Evolutionary conservation across 768 basidiomycete genomes (phyloP).

Genomic region (Rhodotorula toruloides): DNA sequence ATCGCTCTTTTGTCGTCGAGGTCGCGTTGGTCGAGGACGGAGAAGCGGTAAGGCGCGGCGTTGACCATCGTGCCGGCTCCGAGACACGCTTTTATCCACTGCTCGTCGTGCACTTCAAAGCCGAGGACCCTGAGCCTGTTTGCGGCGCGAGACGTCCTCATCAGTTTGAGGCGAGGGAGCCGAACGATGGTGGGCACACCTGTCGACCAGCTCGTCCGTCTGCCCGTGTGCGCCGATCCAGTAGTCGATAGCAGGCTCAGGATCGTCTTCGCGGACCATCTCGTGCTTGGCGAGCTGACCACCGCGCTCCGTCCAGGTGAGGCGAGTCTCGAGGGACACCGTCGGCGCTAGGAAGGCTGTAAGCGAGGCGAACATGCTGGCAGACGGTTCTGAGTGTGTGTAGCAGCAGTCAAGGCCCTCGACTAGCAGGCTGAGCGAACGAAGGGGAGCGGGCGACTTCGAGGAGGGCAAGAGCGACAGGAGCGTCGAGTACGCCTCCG

Average conservation of each 20-base stretch:
- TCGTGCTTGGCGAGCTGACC: background rate
- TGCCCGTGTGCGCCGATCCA: background rate
- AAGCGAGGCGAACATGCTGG: background rate
- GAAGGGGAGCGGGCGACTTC: too few relatives aligned
- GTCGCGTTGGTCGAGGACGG: background rate
- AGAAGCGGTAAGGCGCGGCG: background rate
- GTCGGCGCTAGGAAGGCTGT: constrained; percentile 11
- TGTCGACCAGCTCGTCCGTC: background rate
- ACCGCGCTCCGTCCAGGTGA: background rate
- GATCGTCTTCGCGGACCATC: background rate
- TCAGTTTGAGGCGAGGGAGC: background rate
- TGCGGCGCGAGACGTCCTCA: background rate
- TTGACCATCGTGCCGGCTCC: background rate
- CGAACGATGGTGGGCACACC: background rate
- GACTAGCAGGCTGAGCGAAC: too few relatives aligned
- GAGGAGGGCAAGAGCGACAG: too few relatives aligned
- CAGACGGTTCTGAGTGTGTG: background rate
- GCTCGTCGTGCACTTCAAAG: background rate
- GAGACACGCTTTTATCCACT: background rate
- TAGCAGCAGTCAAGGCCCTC: background rate
- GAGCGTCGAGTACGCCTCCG: background rate
- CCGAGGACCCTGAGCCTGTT: background rate
- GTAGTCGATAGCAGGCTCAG: background rate
- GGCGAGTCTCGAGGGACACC: background rate
- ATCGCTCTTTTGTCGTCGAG: too few relatives aligned